Evolutionary conservation across 768 basidiomycete genomes (phyloP).

Genomic region (Lepiota venenata): DNA sequence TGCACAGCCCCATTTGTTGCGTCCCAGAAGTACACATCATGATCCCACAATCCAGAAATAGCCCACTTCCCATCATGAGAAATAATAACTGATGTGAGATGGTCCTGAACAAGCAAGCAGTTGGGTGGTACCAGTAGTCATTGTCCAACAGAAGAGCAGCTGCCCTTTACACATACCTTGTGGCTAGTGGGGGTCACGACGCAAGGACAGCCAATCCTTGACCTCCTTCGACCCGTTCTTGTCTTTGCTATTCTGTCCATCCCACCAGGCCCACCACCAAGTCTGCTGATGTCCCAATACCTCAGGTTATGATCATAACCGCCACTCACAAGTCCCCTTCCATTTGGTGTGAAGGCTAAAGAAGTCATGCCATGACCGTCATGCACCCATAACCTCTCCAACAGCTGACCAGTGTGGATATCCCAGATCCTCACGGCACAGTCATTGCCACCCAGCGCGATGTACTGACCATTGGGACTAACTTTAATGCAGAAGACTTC

Average conservation of each 20-base stretch:
- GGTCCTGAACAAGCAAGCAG: conserved; percentile 44
- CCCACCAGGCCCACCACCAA: no score
- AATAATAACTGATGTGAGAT: conserved; percentile 38
- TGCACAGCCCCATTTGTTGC: conserved; percentile 58
- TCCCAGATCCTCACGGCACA: no score
- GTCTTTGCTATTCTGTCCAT: no score
- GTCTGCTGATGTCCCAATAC: conserved; percentile 77
- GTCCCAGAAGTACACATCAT: conserved; percentile 78
- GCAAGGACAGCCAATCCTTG: conserved; percentile 37
- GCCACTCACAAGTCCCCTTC: conserved; percentile 83
- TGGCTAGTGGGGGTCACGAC: conserved; percentile 81
- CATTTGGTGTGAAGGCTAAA: conserved; percentile 91
- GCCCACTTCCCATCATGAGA: conserved; percentile 78
- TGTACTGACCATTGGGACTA: no score
- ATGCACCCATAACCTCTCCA: no score
- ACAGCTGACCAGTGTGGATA: no score
- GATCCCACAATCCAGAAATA: conserved; percentile 78
- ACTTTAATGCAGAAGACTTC: no score
- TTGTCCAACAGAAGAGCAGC: conserved; percentile 38
- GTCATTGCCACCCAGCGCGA: no score
- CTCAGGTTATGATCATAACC: conserved; percentile 83
- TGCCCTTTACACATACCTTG: conserved; percentile 58
- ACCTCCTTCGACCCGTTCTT: conserved; percentile 79
- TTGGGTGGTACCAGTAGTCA: conserved; percentile 33
- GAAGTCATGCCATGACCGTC: no score